Evolutionary conservation across 441 rosid species (phyloP).

Genomic region (Pelargonium fulgidum): DNA sequence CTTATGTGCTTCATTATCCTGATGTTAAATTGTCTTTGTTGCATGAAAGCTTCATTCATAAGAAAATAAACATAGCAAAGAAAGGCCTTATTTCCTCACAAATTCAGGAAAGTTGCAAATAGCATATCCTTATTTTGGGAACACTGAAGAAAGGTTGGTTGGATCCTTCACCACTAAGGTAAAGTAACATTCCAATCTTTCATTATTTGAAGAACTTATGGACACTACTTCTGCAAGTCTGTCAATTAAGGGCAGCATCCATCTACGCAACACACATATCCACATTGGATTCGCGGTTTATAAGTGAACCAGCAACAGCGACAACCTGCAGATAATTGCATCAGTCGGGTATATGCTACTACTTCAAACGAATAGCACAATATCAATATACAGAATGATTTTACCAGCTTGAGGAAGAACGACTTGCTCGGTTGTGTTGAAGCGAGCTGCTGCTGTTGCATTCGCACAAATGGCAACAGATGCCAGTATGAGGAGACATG

Average conservation of each 20-base stretch:
- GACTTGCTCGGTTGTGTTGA: slow-evolving; percentile 11
- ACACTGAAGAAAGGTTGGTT: background rate
- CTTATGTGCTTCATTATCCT: no score
- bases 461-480: slow-evolving; percentile 20
- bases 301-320: slow-evolving; percentile 31
- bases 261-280: slow-evolving; percentile 20
- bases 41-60: no score
- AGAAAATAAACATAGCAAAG: no score
- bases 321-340: slow-evolving; percentile 22
- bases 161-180: background rate
- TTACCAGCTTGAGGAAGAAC: slow-evolving; percentile 27
- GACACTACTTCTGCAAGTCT: background rate
- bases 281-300: slow-evolving; percentile 24
- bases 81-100: background rate
- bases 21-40: no score
- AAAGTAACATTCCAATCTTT: background rate
- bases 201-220: background rate
- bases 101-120: background rate
- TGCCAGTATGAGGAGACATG: slow-evolving; percentile 23
- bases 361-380: background rate
- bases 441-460: slow-evolving; percentile 24
- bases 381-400: background rate
- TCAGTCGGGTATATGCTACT: background rate
- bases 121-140: background rate
- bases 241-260: slow-evolving; percentile 18